phyloP scores from a whole-genome alignment of 2,329 filamentous ascomycete species.

The Capronia americana region DNA sequence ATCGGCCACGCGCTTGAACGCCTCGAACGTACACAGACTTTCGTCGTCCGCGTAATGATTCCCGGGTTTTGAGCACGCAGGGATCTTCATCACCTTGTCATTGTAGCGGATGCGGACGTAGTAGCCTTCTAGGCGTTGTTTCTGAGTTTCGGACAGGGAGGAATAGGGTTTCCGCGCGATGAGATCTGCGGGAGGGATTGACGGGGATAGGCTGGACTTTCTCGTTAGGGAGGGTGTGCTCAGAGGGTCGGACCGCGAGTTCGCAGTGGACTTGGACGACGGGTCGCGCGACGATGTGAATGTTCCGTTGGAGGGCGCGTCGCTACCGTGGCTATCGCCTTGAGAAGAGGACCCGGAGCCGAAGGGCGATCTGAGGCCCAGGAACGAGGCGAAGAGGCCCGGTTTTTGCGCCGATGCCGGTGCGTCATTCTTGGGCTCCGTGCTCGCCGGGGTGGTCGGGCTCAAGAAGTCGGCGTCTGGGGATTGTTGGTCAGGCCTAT shows the following conservation, averaged over 20 bases:
- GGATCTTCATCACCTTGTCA: conserved; percentile 78
- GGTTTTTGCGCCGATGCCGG: conserved; percentile 18
- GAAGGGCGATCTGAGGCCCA: conserved; percentile 42
- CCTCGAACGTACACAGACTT: conserved; percentile 86
- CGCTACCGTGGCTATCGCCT: neutral
- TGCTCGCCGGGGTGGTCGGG: conserved; percentile 39
- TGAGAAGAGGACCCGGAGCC: neutral
- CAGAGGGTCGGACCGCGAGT: conserved; percentile 24
- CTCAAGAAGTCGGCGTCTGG: conserved; percentile 26
- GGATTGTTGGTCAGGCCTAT: conserved; percentile 33
- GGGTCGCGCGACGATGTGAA: conserved; percentile 1
- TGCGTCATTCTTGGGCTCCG: conserved; percentile 41
- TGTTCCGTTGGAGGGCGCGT: neutral
- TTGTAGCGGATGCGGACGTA: conserved; percentile 94
- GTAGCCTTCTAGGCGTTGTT: conserved; percentile 70
- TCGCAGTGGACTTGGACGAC: conserved; percentile 23
- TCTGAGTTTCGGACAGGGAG: conserved; percentile 64
- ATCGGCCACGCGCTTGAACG: conserved; percentile 92
- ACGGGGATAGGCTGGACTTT: conserved; percentile 24
- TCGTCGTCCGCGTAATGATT: conserved; percentile 88
- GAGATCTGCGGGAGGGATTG: conserved; percentile 29
- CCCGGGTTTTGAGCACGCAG: conserved; percentile 75
- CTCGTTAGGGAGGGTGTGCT: conserved; percentile 40
- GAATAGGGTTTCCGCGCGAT: conserved; percentile 67
- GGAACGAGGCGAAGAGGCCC: conserved; percentile 37